A percentile compares a stretch with the other conserved stretches of the same genome.
These are phyloP conservation scores for Puccinellia tenuiflora DNA, from an alignment of 176 grass and related monocot species.

Conservation along the genomic window DNA sequence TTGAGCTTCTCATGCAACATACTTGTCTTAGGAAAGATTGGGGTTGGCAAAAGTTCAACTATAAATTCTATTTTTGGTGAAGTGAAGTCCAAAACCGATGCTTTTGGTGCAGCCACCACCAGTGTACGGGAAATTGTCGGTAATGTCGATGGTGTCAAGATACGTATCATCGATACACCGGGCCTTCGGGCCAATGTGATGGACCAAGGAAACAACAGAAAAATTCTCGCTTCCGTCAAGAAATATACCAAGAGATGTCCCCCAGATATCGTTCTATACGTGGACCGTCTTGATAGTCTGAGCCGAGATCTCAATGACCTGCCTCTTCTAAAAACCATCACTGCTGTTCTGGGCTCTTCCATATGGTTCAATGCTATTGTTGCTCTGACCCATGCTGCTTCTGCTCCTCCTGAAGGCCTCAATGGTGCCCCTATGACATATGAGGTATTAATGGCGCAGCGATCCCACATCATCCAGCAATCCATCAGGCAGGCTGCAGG, in stretches of 20 bases:
- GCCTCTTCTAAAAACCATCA: slow-evolving; percentile 81
- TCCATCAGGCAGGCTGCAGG: slow-evolving; percentile 69
- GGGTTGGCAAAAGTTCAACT: slow-evolving; percentile 97
- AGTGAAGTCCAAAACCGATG: slow-evolving; percentile 61
- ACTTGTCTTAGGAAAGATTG: slow-evolving; percentile 85
- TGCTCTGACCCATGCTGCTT: slow-evolving; percentile 86
- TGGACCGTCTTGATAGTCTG: slow-evolving; percentile 73
- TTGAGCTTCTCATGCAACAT: slow-evolving; percentile 83
- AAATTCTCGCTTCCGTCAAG: slow-evolving; percentile 63
- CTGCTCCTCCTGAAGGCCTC: slow-evolving; percentile 82
- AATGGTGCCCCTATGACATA: slow-evolving; percentile 78
- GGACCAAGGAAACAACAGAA: slow-evolving; percentile 83
- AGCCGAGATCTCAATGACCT: slow-evolving; percentile 77
- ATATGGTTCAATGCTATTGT: slow-evolving; percentile 96
- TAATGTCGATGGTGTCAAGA: slow-evolving; percentile 80
- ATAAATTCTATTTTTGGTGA: slow-evolving; percentile 95
- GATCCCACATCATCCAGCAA: slow-evolving; percentile 86
- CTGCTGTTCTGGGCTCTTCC: slow-evolving; percentile 67
- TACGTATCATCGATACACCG: slow-evolving; percentile 79
- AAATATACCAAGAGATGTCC: slow-evolving; percentile 83
- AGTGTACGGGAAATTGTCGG: slow-evolving; percentile 55
- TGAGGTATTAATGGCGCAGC: slow-evolving; percentile 80
- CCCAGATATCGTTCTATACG: slow-evolving; percentile 90
- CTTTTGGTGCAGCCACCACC: slow-evolving; percentile 63
- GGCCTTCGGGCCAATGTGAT: slow-evolving; percentile 67